A percentile compares a stretch with the other conserved stretches of the same genome.
These are phyloP conservation scores for Tranzscheliella williamsii DNA, from an alignment of 1,284 basidiomycete species.

Conservation along the genomic window DNA sequence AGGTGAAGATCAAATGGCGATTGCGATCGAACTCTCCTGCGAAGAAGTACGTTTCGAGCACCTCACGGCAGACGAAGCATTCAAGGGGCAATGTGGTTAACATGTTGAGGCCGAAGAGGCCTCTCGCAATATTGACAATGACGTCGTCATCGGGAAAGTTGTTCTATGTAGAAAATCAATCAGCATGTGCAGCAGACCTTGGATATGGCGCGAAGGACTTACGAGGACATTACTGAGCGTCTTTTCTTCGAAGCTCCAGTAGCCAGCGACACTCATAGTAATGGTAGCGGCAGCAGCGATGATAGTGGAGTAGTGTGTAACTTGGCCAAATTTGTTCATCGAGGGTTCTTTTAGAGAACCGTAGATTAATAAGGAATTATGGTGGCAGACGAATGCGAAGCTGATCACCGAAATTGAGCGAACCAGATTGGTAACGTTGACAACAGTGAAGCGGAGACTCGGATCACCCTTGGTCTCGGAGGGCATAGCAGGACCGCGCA, in stretches of 20 bases:
- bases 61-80: conserved; percentile 91
- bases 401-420: conserved; percentile 59
- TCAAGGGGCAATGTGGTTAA: conserved; percentile 93
- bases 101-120: conserved; percentile 97
- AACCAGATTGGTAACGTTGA: conserved; percentile 68
- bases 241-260: conserved; percentile 88
- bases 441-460: conserved; percentile 73
- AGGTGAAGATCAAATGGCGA: conserved; percentile 89
- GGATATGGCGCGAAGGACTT: not conserved
- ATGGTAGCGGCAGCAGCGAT: conserved; percentile 55
- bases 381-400: conserved; percentile 61
- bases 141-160: conserved; percentile 58
- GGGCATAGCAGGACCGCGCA: conserved; percentile 82
- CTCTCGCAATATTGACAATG: conserved; percentile 75
- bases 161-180: conserved; percentile 26
- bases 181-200: not conserved
- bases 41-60: conserved; percentile 52
- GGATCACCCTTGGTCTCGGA: conserved; percentile 74
- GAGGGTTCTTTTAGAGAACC: conserved; percentile 89
- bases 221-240: conserved; percentile 67
- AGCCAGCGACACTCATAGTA: conserved; percentile 82
- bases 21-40: conserved; percentile 42
- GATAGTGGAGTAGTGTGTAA: conserved; percentile 72
- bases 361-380: conserved; percentile 70
- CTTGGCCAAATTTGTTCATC: conserved; percentile 86